Base-by-base conservation (phyloP, 176 grass and related monocot species). In the Alopecurus myosuroides region DNA sequence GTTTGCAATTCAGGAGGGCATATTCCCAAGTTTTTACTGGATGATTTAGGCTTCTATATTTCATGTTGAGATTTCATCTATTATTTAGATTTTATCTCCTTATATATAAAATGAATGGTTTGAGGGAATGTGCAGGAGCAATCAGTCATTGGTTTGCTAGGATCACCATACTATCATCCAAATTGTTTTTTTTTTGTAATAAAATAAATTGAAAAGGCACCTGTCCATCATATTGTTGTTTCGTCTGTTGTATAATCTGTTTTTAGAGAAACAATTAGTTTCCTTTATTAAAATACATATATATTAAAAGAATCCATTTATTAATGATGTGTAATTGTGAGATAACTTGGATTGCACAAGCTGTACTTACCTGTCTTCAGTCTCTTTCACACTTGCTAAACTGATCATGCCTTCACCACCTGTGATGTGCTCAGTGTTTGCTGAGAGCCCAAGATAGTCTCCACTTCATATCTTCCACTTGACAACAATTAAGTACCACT, bases 361-460 rank as follows among this genome's bases (percentile, higher is more conserved):
- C 82, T 74, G 17, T 78, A 73, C 74, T 86, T 74, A 83, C 45
- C 79, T 78, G 17, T 60, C 66, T 74, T 56, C 34, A 63, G 44
- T 75, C 67, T 65, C 44, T 77, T 82, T 63, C 64, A 57, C 39
- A 67, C 76, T 78, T 74, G 75, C 37, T 48, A 67, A 46, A 77
- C 78, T 67, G 57, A 79, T 79, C 49, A 74, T 37, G 44, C 56
- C 46, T 90, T 56, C 69, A 79, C 74, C 35, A 90, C 64, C 55
- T 80, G 50, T 68, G 83, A 28, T 23, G 28, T 69, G 74, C 57
- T 40, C 9, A 81, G 49, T 23, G 58, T 89, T 89, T 79, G 66
- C 80, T 67, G 75, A 90, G 79, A 90, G 74, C 77, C 79, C 19
- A 78, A 86, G 82, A 66, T 77, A 84, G 80, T 46, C 36, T 86